phyloP scores from a whole-genome alignment of 106 monocot genomes.

The Dendrobium chrysotoxum region DNA sequence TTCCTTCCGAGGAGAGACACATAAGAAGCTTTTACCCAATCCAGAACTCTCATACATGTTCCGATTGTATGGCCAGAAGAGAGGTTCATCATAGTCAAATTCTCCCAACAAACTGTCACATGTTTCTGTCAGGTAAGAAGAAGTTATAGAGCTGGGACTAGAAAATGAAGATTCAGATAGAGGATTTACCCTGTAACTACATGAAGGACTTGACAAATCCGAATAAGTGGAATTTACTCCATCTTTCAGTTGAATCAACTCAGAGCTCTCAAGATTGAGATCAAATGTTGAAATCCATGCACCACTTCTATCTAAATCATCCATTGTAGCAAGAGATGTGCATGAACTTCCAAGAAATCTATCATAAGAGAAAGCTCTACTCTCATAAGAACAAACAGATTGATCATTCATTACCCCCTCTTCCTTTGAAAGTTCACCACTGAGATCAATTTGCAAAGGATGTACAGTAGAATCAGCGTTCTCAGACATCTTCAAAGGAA shows the following conservation, averaged over 20 bases:
- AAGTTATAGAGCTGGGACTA: conserved; percentile 1
- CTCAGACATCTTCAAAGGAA: neutral
- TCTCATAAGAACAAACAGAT: conserved; percentile 5
- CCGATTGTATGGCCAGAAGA: conserved; percentile 61
- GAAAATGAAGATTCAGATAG: conserved; percentile 6
- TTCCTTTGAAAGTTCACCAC: neutral
- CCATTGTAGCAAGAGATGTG: conserved; percentile 11
- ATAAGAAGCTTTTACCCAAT: conserved; percentile 32
- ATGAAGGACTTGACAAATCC: conserved; percentile 53
- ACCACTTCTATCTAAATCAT: conserved; percentile 14
- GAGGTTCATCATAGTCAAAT: conserved; percentile 31
- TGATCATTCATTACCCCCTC: neutral
- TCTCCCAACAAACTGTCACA: neutral
- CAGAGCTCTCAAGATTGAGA: conserved; percentile 43
- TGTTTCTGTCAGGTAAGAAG: neutral
- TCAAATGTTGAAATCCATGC: conserved; percentile 39
- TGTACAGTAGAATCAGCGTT: conserved; percentile 2
- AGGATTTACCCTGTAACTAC: conserved; percentile 4
- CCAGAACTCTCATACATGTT: conserved; percentile 32
- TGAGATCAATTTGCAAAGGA: conserved; percentile 1
- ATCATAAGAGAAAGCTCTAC: conserved; percentile 16
- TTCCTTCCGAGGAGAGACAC: conserved; percentile 38
- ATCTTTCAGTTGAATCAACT: conserved; percentile 19
- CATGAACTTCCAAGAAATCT: conserved; percentile 15
- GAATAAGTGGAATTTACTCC: conserved; percentile 11